Evolutionary conservation across 192 early-diverging fungal species (phyloP), one percentile per base, ranked within the genome.

Genomic region (Backusella luteola): DNA sequence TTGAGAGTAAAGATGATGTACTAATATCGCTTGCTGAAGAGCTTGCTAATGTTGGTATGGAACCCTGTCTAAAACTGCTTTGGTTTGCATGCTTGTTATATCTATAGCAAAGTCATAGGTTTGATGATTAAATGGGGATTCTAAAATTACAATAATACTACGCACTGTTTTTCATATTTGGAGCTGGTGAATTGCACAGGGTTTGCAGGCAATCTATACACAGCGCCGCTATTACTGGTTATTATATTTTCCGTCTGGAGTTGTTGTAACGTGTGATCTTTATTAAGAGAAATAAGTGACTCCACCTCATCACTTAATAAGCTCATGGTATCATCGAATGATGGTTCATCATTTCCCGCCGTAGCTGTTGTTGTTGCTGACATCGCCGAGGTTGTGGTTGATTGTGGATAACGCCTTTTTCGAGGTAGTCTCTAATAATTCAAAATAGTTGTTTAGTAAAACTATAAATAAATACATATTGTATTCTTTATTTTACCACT

Each of bases 101-200:
- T 63, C 56, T 63, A 63, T 44, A 39, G 6, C 14, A 44, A 44
- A 17, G 42, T 44, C 42, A 17, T 32, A 32, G 32, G 32, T 32
- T 32, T 32, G 32, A 32, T 44, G 38, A 39, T 19, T 44, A 17
- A 17, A 44, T 44, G 4, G 5, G 1, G 19, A 49, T n/a, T 21
- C 17, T 59, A 11, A 35, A 76, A 29, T 32, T 19, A 34, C 12
- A 19, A 19, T 36, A 29, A 34, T 5, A 15, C 71, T 5, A 15
- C 71, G 66, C 80, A 87, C 86, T 75, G 82, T 74, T 71, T 73
- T 15, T 73, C 72, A 32, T 80, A 79, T 63, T 85, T 74, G 4
- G 84, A 71, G 73, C 84, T 84, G 67, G 79, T 76, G 15, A 80
- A 66, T 49, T 87, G 83, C 42, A 87, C 82, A 26, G 79, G 78